Evolutionary conservation across 169 alveolate genomes (phyloP).

Genomic region (Theileria orientalis): DNA sequence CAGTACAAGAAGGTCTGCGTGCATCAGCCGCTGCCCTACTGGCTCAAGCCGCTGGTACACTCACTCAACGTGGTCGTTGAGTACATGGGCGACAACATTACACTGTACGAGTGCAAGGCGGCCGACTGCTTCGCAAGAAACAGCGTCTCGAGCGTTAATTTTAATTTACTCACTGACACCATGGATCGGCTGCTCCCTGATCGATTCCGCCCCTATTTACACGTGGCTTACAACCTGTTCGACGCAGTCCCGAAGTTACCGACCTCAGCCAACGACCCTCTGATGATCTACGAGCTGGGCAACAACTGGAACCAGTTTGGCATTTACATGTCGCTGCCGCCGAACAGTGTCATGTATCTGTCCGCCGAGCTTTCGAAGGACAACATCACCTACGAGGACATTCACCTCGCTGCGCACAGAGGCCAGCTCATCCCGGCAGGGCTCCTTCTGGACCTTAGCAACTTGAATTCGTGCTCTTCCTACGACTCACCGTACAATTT

Average conservation of each 20-base stretch:
- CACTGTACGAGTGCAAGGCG: neutral
- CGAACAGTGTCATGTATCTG: neutral
- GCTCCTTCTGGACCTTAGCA: constrained; percentile 11
- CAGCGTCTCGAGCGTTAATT: neutral
- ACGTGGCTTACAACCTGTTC: neutral
- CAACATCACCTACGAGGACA: constrained; percentile 23
- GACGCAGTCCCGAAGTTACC: neutral
- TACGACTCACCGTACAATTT: constrained; percentile 1
- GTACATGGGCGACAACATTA: neutral
- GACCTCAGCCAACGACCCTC: neutral
- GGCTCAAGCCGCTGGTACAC: constrained; percentile 10
- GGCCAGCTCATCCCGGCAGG: constrained; percentile 57
- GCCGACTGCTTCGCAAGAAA: constrained; percentile 3
- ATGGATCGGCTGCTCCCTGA: neutral
- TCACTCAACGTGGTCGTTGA: neutral
- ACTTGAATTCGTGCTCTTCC: neutral
- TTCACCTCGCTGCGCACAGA: constrained; percentile 38
- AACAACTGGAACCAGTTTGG: constrained; percentile 50
- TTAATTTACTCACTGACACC: neutral
- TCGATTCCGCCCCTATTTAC: neutral
- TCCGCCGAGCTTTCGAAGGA: constrained; percentile 55
- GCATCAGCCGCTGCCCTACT: constrained; percentile 57
- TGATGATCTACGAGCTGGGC: constrained; percentile 16
- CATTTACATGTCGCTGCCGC: constrained; percentile 12
- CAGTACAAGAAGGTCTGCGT: constrained; percentile 15